A percentile compares a stretch with the other conserved stretches of the same genome.
Conservation (phyloP, 768 basidiomycete species). For the Pulveroboletus sp. region DNA sequence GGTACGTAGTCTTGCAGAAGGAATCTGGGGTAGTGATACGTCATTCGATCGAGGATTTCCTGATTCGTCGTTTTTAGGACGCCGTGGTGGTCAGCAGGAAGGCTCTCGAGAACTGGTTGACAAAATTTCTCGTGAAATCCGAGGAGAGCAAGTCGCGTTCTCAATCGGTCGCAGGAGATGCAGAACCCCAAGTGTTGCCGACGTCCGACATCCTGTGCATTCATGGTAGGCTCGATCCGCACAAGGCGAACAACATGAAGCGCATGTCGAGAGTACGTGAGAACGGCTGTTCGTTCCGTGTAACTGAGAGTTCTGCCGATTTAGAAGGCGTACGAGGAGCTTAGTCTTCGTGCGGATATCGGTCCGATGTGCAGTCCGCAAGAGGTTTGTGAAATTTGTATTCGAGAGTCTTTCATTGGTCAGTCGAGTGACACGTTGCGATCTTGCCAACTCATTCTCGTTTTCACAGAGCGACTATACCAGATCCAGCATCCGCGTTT, state of each 20-base stretch:
- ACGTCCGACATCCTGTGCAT: constrained; percentile 53
- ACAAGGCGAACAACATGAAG: constrained; percentile 60
- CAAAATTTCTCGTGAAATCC: constrained; percentile 30
- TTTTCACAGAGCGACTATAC: constrained; percentile 59
- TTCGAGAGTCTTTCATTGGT: constrained; percentile 57
- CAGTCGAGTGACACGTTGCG: constrained; percentile 6
- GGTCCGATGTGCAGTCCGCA: constrained; percentile 43
- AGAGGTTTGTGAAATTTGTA: constrained; percentile 62
- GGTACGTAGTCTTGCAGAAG: constrained; percentile 35
- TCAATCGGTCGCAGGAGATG: constrained; percentile 15
- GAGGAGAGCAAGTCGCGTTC: constrained; percentile 20
- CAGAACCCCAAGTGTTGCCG: constrained; percentile 21
- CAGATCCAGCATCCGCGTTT: constrained; percentile 60
- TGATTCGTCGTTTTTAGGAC: constrained; percentile 36
- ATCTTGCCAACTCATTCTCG: neutral
- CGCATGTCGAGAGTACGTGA: constrained; percentile 51
- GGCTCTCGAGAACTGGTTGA: constrained; percentile 60
- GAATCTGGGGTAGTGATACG: constrained; percentile 5
- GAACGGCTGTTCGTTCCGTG: neutral
- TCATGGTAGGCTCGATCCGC: constrained; percentile 62
- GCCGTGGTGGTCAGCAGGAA: constrained; percentile 57
- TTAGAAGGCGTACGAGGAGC: constrained; percentile 25
- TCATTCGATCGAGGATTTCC: constrained; percentile 8
- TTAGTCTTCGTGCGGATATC: constrained; percentile 41
- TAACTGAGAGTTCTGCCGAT: neutral